Evolutionary conservation across 495 filamentous ascomycete genomes (phyloP), one percentile per base, ranked within the genome.

Genomic region (Hypoxylon crocopeplum): DNA sequence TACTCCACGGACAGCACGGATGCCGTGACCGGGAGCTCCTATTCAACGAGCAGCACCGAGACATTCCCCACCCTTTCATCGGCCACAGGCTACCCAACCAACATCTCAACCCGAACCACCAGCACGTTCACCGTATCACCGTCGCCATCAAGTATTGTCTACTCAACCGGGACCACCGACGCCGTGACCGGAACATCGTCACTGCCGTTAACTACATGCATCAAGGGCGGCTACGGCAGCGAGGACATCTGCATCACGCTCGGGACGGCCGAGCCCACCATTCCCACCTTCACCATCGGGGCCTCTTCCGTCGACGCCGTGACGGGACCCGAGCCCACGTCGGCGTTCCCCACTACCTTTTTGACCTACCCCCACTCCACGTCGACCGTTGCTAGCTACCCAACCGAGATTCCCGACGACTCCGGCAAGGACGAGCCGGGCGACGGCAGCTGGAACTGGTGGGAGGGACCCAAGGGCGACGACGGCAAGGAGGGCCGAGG

Each of bases 201-300:
- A 11, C 19, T 36, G 19, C 29, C 34, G 10, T 30, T 49, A 10
- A 60, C 40, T 6, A 53, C 55, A 19, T 64, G 64, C 30, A 41
- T 50, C 11, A 17, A 59, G 1, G 63, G 59, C 1, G 63, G 57
- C 11, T 65, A 65, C 46, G 61, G 56, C 5, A 38, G 49, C 7
- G n/a, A 22, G 5, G 16, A 50, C 16, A 21, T 60, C 16, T 65
- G 50, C 56, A 60, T 60, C 56, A 32, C 49, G 3, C 27, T 50
- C 8, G 58, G 36, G 24, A 42, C 49, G 5, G 25, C 27, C 33
- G 48, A 52, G 16, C 17, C 37, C 13, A 21, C 15, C 12, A 21
- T 25, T 25, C 21, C 19, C 4, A 10, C 10, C 21, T 0, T 36
- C 2, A 2, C 16, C 1, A 45, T 4, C 10, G 39, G 16, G 8